Evolutionary conservation across 1,284 basidiomycete genomes (phyloP).

Genomic region (Puccinia brachypodii): DNA sequence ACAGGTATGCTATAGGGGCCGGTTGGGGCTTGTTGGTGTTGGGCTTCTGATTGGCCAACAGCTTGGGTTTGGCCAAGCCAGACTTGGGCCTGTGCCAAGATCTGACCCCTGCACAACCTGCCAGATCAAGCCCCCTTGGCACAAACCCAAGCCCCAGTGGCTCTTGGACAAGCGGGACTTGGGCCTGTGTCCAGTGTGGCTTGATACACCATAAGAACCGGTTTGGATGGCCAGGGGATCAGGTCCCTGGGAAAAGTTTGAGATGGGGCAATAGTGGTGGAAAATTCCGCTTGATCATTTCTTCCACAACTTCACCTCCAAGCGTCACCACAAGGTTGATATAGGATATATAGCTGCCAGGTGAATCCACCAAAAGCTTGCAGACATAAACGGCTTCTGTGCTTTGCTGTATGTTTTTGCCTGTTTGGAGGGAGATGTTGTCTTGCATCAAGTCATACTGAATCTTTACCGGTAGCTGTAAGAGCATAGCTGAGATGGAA

Average conservation of each 20-base stretch:
- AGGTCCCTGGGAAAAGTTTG: neutral
- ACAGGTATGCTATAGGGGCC: too few species aligned
- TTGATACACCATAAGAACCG: neutral
- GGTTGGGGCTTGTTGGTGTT: too few species aligned
- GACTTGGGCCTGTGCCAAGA: too few species aligned
- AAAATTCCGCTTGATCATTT: too few species aligned
- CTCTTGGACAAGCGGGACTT: neutral
- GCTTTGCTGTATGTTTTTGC: too few species aligned
- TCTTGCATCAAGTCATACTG: neutral
- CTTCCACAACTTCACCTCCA: neutral
- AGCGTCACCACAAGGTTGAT: neutral
- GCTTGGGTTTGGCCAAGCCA: too few species aligned
- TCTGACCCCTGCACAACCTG: too few species aligned
- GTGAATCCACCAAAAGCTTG: neutral
- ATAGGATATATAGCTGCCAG: neutral
- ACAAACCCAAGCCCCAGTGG: neutral
- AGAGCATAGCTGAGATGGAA: neutral
- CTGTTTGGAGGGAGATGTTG: too few species aligned
- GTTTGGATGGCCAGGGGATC: neutral
- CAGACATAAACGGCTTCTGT: too few species aligned
- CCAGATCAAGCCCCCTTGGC: too few species aligned
- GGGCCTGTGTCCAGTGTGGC: neutral
- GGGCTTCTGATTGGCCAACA: too few species aligned
- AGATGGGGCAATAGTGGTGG: neutral
- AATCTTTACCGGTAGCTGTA: neutral